Base-by-base conservation (phyloP, 179 eudicot species). In the Amaranthus tricolor region DNA sequence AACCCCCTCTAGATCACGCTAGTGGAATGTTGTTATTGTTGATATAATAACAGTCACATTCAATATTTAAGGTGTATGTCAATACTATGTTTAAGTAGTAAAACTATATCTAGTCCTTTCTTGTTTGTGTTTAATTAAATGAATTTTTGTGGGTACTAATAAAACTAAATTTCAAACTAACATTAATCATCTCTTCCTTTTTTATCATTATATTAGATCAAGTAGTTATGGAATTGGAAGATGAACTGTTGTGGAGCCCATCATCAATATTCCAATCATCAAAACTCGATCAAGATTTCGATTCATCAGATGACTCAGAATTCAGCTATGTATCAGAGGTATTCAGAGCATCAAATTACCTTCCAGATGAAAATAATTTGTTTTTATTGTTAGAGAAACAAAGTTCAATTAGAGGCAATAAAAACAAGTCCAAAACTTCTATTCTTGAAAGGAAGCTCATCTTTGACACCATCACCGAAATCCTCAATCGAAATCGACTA, bases 181-280 rank as follows among this genome's bases (percentile, higher is more conserved):
- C 24, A 53, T 5, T 51, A 59, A 61, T 72, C 1, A 69, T 61
- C 56, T 72, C 67, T 70, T 55, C 16, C 55, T 73, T 76, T 77
- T 61, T 31, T 31, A 61, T 81, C 68, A 53, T 74, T 51, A 74
- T 51, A 74, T 31, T 78, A 81, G 84, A 79, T 76, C 66, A 61
- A 77, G 70, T 68, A 62, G 76, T 77, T 6, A 74, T 72, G 68
- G 92, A 89, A 65, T 50, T 77, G 57, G 96, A 91, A 74, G 91
- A 93, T 13, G 96, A 89, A 51, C 52, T 77, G 21, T 88, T 77
- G 47, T 89, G 98, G 96, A 85, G 88, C 84, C 80, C 88, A 50
- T 73, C 83, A 5, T 81, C 84, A 47, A 66, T 70, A 11, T 62
- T 45, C 68, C 81, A 51, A 64, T 65, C 74, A 75, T 78, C 73